These are phyloP conservation scores for Fusarium anguioides DNA, from an alignment of 2,329 filamentous ascomycete genomes.

Conservation along the genomic window DNA sequence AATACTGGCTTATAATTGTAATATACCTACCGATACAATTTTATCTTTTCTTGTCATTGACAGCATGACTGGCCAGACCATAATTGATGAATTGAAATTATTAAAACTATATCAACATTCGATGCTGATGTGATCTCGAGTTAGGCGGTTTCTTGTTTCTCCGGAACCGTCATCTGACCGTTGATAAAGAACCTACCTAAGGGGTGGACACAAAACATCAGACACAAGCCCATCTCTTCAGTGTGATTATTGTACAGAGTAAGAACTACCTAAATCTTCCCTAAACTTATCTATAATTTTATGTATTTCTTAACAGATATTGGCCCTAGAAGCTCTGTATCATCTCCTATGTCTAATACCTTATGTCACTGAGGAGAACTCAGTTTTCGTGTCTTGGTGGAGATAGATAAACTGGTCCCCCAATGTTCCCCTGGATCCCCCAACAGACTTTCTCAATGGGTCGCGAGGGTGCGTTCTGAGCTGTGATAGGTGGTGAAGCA, in stretches of 20 bases:
- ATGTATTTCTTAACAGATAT: too few species aligned
- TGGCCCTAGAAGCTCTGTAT: too few species aligned
- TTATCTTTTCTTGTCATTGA: constrained; percentile 16
- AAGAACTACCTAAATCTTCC: too few species aligned
- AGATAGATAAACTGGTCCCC: constrained; percentile 37
- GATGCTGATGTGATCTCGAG: neutral
- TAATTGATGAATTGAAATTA: neutral
- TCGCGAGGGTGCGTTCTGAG: constrained; percentile 14
- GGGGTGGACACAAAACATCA: too few species aligned
- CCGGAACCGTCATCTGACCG: constrained; percentile 9
- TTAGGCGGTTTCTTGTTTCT: constrained; percentile 33
- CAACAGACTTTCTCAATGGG: constrained; percentile 43
- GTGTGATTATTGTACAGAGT: too few species aligned
- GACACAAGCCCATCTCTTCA: too few species aligned
- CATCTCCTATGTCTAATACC: too few species aligned
- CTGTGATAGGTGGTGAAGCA: constrained; percentile 25
- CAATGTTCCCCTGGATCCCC: constrained; percentile 40
- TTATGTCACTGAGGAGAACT: too few species aligned
- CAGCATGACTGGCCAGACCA: neutral
- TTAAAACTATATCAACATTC: neutral
- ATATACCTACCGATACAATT: constrained; percentile 39
- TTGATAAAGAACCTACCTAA: too few species aligned
- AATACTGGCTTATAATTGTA: constrained; percentile 47
- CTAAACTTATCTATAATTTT: too few species aligned
- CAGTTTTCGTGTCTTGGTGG: constrained; percentile 22